Base-by-base conservation (phyloP, 2,329 filamentous ascomycete genomes). In the Madurella fahalii region DNA sequence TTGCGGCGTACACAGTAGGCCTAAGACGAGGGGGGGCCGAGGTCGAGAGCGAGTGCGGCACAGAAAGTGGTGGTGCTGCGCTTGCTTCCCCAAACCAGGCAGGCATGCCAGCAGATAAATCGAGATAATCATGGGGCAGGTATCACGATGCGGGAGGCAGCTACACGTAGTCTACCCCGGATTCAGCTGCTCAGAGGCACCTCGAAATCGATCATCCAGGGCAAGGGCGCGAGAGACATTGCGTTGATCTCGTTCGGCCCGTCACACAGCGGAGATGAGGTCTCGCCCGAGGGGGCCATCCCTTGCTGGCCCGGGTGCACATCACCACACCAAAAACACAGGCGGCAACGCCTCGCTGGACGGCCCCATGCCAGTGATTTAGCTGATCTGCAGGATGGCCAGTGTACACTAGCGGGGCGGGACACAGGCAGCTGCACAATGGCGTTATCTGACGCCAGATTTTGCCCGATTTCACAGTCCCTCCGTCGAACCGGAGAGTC, bases 401-500 rank as follows among this genome's bases (percentile, higher is more conserved):
- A 17, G 20, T 17, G 17, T 39, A 15, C 25, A 25, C 25, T 7
- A 25, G 25, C 7, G 25, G 25, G 25, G 4, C 25, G 4, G 25
- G 25, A 25, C 34, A 41, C 42, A 45, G 12, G 47, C 9, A 20
- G 40, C 41, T 42, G 52, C 50, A 43, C 40, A 15, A 44, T 53
- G 50, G 55, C 55, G 49, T 52, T 49, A 59, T 57, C 53, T 58
- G 52, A 57, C 56, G 54, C 51, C 53, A 60, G 53, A 58, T 57
- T 52, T 48, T 53, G 51, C 51, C 55, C 55, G 46, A 42, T 47
- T 50, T 49, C 40, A 25, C 4, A 25, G 25, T 25, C 25, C 25
- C 25, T 25, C 25, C 25, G 25, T 7, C 25, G 25, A 25, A 25
- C 30, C 40, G 47, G 51, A 32, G 47, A 45, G 13, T 45, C 43